Percentiles rank a stretch among this genome's conserved stretches.
Evolutionary conservation across 2,329 filamentous ascomycete species (phyloP).

Genomic region (Didymella pomorum): DNA sequence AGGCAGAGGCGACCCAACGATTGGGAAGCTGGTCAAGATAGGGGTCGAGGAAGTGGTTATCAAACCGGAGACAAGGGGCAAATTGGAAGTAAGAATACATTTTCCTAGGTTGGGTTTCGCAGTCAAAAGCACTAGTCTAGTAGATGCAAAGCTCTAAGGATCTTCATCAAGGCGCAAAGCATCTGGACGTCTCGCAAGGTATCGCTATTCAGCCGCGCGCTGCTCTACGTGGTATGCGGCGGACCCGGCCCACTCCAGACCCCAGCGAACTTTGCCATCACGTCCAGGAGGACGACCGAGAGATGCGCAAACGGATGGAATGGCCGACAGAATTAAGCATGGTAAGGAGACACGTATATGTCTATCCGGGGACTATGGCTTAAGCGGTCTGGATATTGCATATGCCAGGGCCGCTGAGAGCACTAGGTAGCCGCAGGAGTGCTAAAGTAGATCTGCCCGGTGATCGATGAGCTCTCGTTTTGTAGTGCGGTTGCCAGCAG

Average conservation of each 20-base stretch:
- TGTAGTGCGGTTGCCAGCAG: too few species aligned
- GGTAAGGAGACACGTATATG: too few species aligned
- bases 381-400: too few species aligned
- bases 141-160: conserved; percentile 12
- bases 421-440: too few species aligned
- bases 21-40: conserved; percentile 47
- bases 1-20: conserved; percentile 49
- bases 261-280: too few species aligned
- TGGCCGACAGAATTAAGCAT: too few species aligned
- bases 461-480: too few species aligned
- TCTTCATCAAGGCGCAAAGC: background rate
- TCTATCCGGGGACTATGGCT: too few species aligned
- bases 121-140: conserved; percentile 31
- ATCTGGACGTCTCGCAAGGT: background rate
- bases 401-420: too few species aligned
- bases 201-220: background rate
- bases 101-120: conserved; percentile 54
- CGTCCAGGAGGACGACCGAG: too few species aligned
- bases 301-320: too few species aligned
- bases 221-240: background rate
- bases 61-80: conserved; percentile 41
- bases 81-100: conserved; percentile 50
- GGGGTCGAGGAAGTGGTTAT: conserved; percentile 54
- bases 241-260: background rate
- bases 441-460: too few species aligned